Base-by-base conservation (phyloP, 108 stramenopile genomes). In the Cylindrotheca fusiformis region DNA sequence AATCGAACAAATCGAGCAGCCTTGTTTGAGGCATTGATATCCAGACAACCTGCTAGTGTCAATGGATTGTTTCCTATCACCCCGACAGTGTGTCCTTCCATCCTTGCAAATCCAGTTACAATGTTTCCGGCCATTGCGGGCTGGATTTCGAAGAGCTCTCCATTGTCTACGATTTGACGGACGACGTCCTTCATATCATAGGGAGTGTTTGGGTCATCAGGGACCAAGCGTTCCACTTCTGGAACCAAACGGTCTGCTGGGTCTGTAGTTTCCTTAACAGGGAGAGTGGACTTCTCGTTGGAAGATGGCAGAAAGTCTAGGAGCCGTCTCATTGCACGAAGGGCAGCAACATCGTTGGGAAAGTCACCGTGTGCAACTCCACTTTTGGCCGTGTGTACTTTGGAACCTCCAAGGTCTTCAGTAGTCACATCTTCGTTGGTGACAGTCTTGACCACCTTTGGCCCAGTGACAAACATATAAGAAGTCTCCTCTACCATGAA, bases 381-480 rank as follows among this genome's bases (percentile, higher is more conserved):
- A 60, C 90, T 92, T 53, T 86, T 93, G 55, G 84, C 71, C 14
- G 93, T 96, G 79, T 98, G 98, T 14, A 87, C 84, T 8, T 74
- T 79, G 30, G 96, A 87, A 19, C 99, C 99, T 20, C 99, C 99
- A n/a, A 99, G 75, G 58, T 89, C 97, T 80, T 99, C 97, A 76
- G 97, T 97, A 1, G 95, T 96, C 14, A 99, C 97, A 6, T 73
- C 80, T 74, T 99, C 99, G 66, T 99, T 96, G 21, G 97, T 98
- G 4, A 99, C 99, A 18, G 99, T 98, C 73, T 96, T 99, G 62
- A 99, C 99, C 1, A 99, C 99, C 49, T 98, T 96, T 0, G 99
- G 99, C 4, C 98, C 99, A 8, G 99, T 99, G 22, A 99, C 97
- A 66, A 99, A 99, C 97, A 98, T 98, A 81, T 98, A 96, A 21